Conservation (phyloP, 2,329 filamentous ascomycete genomes). For the Cladophialophora yegresii region DNA sequence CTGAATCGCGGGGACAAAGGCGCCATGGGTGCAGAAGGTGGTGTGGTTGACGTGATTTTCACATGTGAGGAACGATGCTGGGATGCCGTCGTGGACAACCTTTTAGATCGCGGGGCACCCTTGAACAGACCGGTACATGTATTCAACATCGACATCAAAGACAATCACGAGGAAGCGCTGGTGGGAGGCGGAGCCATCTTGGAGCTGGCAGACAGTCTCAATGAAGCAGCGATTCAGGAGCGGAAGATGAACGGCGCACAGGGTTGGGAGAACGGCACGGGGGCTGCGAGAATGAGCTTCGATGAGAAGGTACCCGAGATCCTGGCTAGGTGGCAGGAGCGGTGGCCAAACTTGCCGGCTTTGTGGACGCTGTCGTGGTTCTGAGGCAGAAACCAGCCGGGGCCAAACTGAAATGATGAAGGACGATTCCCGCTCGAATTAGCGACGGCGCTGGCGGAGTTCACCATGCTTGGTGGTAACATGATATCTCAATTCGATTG, state of each 20-base stretch:
- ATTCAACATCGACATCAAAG: conserved; percentile 97
- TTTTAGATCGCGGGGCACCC: conserved; percentile 79
- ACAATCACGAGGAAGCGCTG: conserved; percentile 95
- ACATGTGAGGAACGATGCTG: conserved; percentile 98
- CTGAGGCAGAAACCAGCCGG: conserved; percentile 47
- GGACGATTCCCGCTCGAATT: conserved; percentile 4
- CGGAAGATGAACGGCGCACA: conserved; percentile 64
- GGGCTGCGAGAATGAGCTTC: conserved; percentile 71
- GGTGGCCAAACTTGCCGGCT: conserved; percentile 86
- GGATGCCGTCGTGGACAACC: conserved; percentile 94
- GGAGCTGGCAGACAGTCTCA: conserved; percentile 83
- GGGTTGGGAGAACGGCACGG: conserved; percentile 70
- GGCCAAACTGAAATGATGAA: neutral
- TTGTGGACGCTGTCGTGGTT: conserved; percentile 97
- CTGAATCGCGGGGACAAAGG: conserved; percentile 70
- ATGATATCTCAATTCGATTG: neutral
- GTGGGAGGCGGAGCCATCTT: conserved; percentile 89
- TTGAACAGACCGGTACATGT: conserved; percentile 94
- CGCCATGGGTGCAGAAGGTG: conserved; percentile 77
- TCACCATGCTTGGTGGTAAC: neutral
- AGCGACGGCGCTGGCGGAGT: conserved; percentile 30
- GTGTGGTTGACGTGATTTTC: conserved; percentile 89
- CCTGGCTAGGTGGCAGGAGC: conserved; percentile 88
- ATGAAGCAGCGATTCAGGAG: conserved; percentile 77
- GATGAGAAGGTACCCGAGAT: conserved; percentile 93